Percentiles rank a stretch among this genome's conserved stretches.
Conservation (phyloP, 2,329 filamentous ascomycete species). For the Venturia oleaginea region DNA sequence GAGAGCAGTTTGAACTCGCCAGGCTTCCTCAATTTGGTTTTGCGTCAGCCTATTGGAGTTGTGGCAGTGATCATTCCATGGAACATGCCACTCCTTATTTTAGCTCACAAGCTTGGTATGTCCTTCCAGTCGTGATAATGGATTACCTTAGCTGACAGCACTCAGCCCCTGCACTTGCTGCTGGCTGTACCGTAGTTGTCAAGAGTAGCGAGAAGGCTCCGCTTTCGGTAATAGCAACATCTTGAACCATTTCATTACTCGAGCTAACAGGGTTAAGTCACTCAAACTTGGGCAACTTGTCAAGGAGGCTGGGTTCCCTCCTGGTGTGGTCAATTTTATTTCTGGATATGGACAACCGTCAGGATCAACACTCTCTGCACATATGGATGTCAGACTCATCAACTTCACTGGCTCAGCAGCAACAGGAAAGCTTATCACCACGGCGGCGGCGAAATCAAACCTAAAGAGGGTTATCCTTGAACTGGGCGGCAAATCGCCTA, state of each 20-base stretch:
- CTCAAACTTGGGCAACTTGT: conserved; percentile 26
- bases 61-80: conserved; percentile 50
- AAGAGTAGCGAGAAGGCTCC: conserved; percentile 57
- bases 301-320: conserved; percentile 34
- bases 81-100: conserved; percentile 43
- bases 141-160: conserved; percentile 19
- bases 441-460: conserved; percentile 22
- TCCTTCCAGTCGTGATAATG: conserved; percentile 26
- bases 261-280: background rate
- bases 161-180: conserved; percentile 47
- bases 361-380: conserved; percentile 22
- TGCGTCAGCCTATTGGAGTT: conserved; percentile 45
- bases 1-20: conserved; percentile 41
- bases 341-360: conserved; percentile 25
- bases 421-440: conserved; percentile 22
- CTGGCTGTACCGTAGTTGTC: conserved; percentile 50
- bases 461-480: conserved; percentile 23
- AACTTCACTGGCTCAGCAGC: conserved; percentile 21
- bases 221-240: conserved; percentile 36
- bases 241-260: conserved; percentile 12
- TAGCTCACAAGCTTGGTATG: conserved; percentile 39
- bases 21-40: conserved; percentile 37
- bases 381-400: conserved; percentile 25
- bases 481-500: conserved; percentile 22
- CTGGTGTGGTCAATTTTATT: conserved; percentile 34